Evolutionary conservation across 441 rosid genomes (phyloP), one percentile per base, ranked within the genome.

Genomic region (Euphorbia schlechtendalii): DNA sequence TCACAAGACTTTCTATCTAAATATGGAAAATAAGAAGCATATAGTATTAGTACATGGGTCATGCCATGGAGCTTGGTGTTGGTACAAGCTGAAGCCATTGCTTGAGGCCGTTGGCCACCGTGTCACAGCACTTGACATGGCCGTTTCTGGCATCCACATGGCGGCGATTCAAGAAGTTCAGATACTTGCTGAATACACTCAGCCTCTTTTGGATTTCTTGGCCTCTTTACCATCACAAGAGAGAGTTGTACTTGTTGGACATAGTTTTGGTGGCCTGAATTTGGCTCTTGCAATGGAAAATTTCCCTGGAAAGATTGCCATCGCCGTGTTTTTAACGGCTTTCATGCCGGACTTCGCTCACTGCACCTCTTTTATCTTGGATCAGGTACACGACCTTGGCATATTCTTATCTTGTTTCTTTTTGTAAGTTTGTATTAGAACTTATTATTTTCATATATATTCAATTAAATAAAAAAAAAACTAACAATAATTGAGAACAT

Each of bases 181-280:
- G 17, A 67, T 86, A 0, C 27, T 82, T 30, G 32, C 51, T 10
- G 81, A 80, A 11, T 86, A 80, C 61, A 69, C 69, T 5, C 72
- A 76, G 65, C 91, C 95, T 3, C 71, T 91, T 71, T 58, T 85
- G 36, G 58, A 84, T 13, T 63, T 82, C 55, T 34, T 91, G 63
- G 83, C 72, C 38, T 66, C 73, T 1, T 68, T 82, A 24, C 73
- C 77, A 14, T 51, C 66, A 1, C 48, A 65, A 8, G 86, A 87
- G 51, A 82, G 60, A 67, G 88, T 74, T 9, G 70, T 85, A 17
- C 77, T 91, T n/a, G 96, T 87, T 0, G 94, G 83, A 0, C 95
- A 87, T 71, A 89, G 95, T 69, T 58, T 83, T 0, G 94, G 88
- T 38, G 98, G 95, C 53, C 0, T 74, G 25, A 63, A 59, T 21